A percentile compares a stretch with the other conserved stretches of the same genome.
Evolutionary conservation across 1,284 basidiomycete species (phyloP).

Genomic region (Ceratobasidium sp.): DNA sequence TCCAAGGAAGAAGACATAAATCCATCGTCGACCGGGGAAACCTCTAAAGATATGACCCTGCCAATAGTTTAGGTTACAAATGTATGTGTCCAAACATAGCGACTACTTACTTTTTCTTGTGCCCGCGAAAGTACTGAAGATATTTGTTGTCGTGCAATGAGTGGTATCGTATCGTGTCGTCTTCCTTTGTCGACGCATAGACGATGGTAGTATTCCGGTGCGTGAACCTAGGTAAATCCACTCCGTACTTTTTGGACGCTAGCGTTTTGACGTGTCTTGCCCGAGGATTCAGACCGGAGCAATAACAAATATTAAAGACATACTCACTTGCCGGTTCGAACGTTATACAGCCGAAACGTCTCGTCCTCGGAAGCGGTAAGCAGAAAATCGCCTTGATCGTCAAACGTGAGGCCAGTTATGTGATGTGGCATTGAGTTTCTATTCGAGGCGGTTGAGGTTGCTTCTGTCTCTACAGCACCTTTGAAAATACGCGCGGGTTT

Average conservation of each 20-base stretch:
- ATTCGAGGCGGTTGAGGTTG: constrained; percentile 62
- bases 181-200: constrained; percentile 94
- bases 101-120: constrained; percentile 72
- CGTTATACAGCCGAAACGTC: constrained; percentile 89
- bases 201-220: constrained; percentile 89
- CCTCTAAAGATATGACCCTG: constrained; percentile 86
- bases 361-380: constrained; percentile 95
- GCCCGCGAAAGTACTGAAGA: constrained; percentile 94
- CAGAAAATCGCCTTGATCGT: constrained; percentile 88
- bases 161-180: constrained; percentile 95
- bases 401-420: constrained; percentile 91
- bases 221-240: constrained; percentile 93
- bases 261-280: constrained; percentile 80
- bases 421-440: constrained; percentile 68
- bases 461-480: constrained; percentile 72
- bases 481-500: constrained; percentile 94
- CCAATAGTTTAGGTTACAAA: not conserved
- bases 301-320: not conserved
- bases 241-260: constrained; percentile 96
- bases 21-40: constrained; percentile 93
- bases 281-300: constrained; percentile 50
- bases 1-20: constrained; percentile 96
- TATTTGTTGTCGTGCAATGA: constrained; percentile 97
- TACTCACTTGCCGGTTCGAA: constrained; percentile 92
- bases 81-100: not conserved